Evolutionary conservation across 495 filamentous ascomycete species (phyloP).

Genomic region (Achaetomiella virescens): DNA sequence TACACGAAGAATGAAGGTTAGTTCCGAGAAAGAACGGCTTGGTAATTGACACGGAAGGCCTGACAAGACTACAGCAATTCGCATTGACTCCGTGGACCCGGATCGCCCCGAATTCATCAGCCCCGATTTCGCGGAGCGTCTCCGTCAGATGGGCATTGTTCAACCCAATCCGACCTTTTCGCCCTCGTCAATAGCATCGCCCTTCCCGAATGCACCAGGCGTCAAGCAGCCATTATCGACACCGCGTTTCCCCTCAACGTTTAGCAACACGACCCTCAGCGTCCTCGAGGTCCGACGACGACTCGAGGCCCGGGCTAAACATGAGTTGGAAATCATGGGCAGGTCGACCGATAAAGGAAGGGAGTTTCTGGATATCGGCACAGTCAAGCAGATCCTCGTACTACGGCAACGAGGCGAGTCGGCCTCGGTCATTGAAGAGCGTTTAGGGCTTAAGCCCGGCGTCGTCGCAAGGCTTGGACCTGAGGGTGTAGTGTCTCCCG

Average conservation of each 20-base stretch:
- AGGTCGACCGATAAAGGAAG: constrained; percentile 22
- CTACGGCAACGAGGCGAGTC: constrained; percentile 28
- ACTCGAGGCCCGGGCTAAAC: constrained; percentile 31
- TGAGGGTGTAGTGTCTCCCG: constrained; percentile 22
- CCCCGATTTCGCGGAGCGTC: constrained; percentile 34
- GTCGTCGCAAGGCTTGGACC: constrained; percentile 36
- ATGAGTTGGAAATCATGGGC: constrained; percentile 33
- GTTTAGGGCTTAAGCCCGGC: constrained; percentile 33
- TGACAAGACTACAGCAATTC: constrained; percentile 21
- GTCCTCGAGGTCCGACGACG: constrained; percentile 36
- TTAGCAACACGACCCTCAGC: constrained; percentile 35
- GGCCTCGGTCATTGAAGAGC: constrained; percentile 32
- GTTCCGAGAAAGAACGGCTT: not conserved
- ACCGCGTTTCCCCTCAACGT: constrained; percentile 25
- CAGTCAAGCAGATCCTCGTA: constrained; percentile 31
- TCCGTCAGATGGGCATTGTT: constrained; percentile 41
- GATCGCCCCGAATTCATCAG: constrained; percentile 23
- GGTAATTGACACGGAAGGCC: not conserved
- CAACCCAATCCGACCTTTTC: constrained; percentile 44
- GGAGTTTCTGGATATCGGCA: constrained; percentile 37
- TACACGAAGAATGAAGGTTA: constrained; percentile 34
- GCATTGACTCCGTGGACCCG: constrained; percentile 25
- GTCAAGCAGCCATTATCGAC: constrained; percentile 9
- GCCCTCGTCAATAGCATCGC: constrained; percentile 37
- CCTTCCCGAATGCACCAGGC: constrained; percentile 11